A percentile compares a stretch with the other conserved stretches of the same genome.
Evolutionary conservation across 345 rosid genomes (phyloP).

Genomic region (Dovyalis caffra): DNA sequence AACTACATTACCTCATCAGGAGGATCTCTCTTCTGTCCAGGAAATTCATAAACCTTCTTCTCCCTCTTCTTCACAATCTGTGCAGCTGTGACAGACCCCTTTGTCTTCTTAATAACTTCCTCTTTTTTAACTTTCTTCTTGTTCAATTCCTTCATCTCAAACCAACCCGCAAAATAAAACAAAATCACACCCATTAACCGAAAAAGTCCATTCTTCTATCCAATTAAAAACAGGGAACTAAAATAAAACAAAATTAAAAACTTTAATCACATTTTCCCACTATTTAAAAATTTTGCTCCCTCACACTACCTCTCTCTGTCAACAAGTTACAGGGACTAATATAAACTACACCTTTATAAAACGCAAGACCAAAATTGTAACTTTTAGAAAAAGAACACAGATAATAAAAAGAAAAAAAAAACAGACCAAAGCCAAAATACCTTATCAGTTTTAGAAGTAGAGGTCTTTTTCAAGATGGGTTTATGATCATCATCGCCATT

Average conservation of each 20-base stretch:
- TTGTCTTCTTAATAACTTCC: constrained; percentile 39
- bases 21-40: constrained; percentile 86
- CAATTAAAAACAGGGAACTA: background rate
- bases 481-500: constrained; percentile 25
- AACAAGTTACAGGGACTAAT: background rate
- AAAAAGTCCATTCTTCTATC: background rate
- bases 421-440: constrained; percentile 27
- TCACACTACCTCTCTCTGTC: background rate
- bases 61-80: constrained; percentile 56
- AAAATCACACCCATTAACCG: background rate
- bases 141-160: constrained; percentile 43
- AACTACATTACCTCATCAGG: constrained; percentile 74
- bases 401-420: background rate
- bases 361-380: background rate
- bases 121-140: constrained; percentile 46
- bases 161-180: constrained; percentile 2
- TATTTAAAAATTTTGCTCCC: background rate
- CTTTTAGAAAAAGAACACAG: background rate
- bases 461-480: constrained; percentile 43
- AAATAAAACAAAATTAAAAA: background rate
- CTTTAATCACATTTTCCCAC: background rate
- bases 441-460: constrained; percentile 44
- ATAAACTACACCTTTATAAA: background rate
- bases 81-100: constrained; percentile 12
- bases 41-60: constrained; percentile 77